Conservation (phyloP, 2,329 filamentous ascomycete species). For the Tolypocladium inflatum region DNA sequence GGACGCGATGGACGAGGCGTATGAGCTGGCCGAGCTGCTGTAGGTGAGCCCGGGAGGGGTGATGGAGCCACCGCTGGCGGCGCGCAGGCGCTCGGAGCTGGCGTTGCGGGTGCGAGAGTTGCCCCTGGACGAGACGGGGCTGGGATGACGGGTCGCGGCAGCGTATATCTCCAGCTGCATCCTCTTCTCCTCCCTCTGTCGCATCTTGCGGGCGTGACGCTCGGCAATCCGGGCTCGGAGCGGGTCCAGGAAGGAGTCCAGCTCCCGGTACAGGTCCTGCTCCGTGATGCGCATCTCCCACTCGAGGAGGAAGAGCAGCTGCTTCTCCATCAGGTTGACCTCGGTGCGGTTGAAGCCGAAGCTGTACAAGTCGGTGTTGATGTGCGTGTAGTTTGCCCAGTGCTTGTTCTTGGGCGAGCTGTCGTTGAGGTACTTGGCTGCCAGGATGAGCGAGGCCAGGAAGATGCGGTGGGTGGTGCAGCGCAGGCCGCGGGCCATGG, state of each 20-base stretch:
- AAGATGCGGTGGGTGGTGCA: constrained; percentile 98
- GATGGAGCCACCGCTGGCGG: constrained; percentile 25
- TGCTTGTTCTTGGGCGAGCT: constrained; percentile 99
- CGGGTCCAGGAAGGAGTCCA: constrained; percentile 81
- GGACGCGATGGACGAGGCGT: constrained; percentile 37
- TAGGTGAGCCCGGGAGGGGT: constrained; percentile 40
- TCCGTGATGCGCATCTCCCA: constrained; percentile 86
- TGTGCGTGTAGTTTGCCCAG: constrained; percentile 88
- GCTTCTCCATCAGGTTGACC: constrained; percentile 99
- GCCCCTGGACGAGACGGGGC: constrained; percentile 36
- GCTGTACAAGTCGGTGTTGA: constrained; percentile 52
- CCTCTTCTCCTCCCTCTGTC: constrained; percentile 36
- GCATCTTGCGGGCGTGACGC: constrained; percentile 39
- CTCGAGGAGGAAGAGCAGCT: constrained; percentile 86
- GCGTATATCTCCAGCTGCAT: constrained; percentile 27
- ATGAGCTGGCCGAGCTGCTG: constrained; percentile 40
- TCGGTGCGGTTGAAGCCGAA: constrained; percentile 93
- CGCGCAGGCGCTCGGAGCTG: constrained; percentile 29
- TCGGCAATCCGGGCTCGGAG: constrained; percentile 56
- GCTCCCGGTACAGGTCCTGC: constrained; percentile 76
- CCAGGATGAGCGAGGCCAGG: constrained; percentile 72
- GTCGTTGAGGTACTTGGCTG: constrained; percentile 97
- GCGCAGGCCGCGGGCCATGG: constrained; percentile 89
- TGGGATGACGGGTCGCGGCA: constrained; percentile 29
- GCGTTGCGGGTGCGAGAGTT: constrained; percentile 30